Evolutionary conservation across 768 basidiomycete genomes (phyloP), one percentile per base, ranked within the genome.

Genomic region (Leccinum olivaceopallidum): DNA sequence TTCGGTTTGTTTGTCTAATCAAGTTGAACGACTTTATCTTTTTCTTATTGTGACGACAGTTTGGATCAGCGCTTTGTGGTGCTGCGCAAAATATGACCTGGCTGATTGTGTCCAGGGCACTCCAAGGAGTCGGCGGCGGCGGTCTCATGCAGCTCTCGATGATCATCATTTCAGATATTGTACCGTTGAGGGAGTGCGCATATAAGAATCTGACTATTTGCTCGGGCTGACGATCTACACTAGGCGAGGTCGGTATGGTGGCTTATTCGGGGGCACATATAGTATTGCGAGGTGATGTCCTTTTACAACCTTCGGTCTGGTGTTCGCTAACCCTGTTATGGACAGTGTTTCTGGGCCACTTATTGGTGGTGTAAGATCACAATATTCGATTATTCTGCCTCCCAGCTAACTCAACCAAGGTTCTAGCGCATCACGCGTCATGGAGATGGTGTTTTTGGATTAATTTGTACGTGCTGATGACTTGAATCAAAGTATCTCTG

Each of bases 121-220:
- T 95, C 1, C 93, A 94, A 71, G 91, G 93, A 10, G 84, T 92
- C 32, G 92, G 92, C 12, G 90, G 89, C 16, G 90, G 90, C 5
- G 91, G 89, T 3, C 83, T 91, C 57, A 77, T 89, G 9, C 89
- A 90, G 67, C 76, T 92, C 64, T 85, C 88, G 1, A 83, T 87
- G 56, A 92, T 93, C 67, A 88, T 83, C 1, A 86, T 93, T 48
- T 85, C 88, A 48, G 94, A 95, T 71, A 93, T 95, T 44, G 89
- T 94, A 1, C 84, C 92, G 0, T 76, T 95, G 48, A 78, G 85
- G 76, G 86, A 92, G 89, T 90, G 69, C 52, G 85, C 70, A 9
- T 6, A 14, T 2, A 26, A 30, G 7, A 12, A 22, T 48, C 44
- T 13, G 5, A 30, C 28, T 2, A 51, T 20, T 32, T 37, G 2